Base-by-base conservation (phyloP, 495 filamentous ascomycete species). In the Friedmanniomyces endolithicus region DNA sequence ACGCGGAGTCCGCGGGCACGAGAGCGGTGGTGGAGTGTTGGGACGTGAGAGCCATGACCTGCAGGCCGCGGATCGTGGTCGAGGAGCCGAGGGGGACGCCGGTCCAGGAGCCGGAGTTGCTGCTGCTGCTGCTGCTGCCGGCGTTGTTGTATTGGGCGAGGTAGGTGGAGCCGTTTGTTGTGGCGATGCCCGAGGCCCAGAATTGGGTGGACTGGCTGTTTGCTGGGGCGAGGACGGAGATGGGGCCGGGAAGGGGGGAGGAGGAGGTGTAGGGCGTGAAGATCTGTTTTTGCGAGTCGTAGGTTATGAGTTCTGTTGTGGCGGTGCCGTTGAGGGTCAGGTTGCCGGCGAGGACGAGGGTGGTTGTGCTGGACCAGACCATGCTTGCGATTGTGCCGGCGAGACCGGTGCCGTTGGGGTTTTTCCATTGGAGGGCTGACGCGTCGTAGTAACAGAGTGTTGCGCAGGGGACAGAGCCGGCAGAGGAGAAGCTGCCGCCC, bases 381-480 rank as follows among this genome's bases (percentile, higher is more conserved):
- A 95, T 77, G 23, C 79, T 70, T 52, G 82, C 68, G 31, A 90
- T 83, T 50, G 68, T 78, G 19, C 92, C 94, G 47, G 65, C 65
- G 25, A 95, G 68, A 54, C 77, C 81, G 20, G 74, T 75, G 1
- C 86, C 87, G n/a, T n/a, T n/a, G 33, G 88, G 83, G 49, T 83
- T 77, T 60, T 75, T 81, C 90, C 89, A 99, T 60, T 89, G 83
- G 6, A 74, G 77, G 7, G 69, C 72, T 2, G 72, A 63, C 16
- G 81, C 78, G 61, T 83, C 81, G 67, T 83, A 90, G 53, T 84
- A 73, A 70, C 92, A 99, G 20, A 99, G 78, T 41, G 78, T 79
- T 1, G 81, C 77, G 64, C 92, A 99, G 37, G 74, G 80, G 22
- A 96, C 76, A 11, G 84, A 80, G n/a, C 92, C 94, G 27, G 89